Percentiles rank a stretch among this genome's conserved stretches.
Conservation (phyloP, 2,329 filamentous ascomycete genomes). For the Leptosphaerulina australis region DNA sequence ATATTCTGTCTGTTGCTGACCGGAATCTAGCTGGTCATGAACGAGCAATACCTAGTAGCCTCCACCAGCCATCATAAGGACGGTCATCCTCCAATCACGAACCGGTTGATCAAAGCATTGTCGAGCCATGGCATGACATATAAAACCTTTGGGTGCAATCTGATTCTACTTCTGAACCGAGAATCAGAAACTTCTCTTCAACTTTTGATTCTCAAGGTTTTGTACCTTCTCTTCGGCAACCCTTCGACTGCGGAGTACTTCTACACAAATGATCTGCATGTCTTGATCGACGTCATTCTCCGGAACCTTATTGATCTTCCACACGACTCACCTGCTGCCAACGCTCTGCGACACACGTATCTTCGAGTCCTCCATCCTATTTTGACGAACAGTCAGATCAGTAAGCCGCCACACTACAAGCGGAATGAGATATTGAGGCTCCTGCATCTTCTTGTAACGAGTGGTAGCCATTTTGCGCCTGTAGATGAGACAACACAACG, state of each 20-base stretch:
- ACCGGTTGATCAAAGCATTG: constrained; percentile 90
- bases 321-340: constrained; percentile 66
- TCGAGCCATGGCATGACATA: constrained; percentile 80
- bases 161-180: constrained; percentile 92
- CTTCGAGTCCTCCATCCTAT: constrained; percentile 90
- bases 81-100: constrained; percentile 69
- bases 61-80: constrained; percentile 50
- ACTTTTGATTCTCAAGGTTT: constrained; percentile 91
- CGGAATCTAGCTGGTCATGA: constrained; percentile 76
- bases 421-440: constrained; percentile 80
- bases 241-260: constrained; percentile 95
- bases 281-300: constrained; percentile 93
- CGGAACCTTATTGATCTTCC: constrained; percentile 96
- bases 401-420: constrained; percentile 88
- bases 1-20: not conserved
- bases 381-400: constrained; percentile 88
- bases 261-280: constrained; percentile 94
- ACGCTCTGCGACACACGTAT: constrained; percentile 84
- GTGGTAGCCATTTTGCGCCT: constrained; percentile 76
- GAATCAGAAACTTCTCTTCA: constrained; percentile 93
- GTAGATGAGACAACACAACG: constrained; percentile 80
- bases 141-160: constrained; percentile 96
- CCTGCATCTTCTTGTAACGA: constrained; percentile 69
- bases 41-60: constrained; percentile 96
- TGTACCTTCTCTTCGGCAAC: constrained; percentile 95